phyloP scores from a whole-genome alignment of 1,284 basidiomycete species.

The Puccinia horiana region DNA sequence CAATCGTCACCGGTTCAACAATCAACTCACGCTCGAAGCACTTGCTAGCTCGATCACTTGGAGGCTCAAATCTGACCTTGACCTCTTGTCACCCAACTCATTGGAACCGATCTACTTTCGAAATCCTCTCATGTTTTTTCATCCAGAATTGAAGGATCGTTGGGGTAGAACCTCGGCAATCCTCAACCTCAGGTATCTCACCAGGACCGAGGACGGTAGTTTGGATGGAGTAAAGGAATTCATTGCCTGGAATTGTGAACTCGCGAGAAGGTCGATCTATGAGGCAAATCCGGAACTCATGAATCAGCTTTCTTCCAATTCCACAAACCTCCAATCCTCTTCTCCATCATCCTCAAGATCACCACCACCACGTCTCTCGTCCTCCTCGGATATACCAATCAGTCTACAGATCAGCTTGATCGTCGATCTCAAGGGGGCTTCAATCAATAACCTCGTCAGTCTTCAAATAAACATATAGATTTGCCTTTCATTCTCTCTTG shows the following conservation, averaged over 20 bases:
- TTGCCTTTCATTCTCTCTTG: neutral
- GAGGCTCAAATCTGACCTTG: constrained; percentile 55
- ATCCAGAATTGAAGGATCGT: constrained; percentile 54
- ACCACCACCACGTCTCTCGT: neutral
- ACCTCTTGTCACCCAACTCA: constrained; percentile 52
- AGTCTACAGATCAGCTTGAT: constrained; percentile 41
- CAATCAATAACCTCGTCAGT: constrained; percentile 48
- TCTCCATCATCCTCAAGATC: neutral
- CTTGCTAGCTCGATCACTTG: constrained; percentile 53
- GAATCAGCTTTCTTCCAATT: constrained; percentile 3
- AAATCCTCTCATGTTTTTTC: constrained; percentile 57
- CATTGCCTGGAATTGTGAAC: constrained; percentile 57
- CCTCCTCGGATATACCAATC: neutral
- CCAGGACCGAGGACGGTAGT: constrained; percentile 52
- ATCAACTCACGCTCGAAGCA: constrained; percentile 51
- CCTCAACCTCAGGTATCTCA: constrained; percentile 55
- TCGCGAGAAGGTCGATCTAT: constrained; percentile 53
- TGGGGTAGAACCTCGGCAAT: constrained; percentile 55
- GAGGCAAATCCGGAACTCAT: constrained; percentile 31
- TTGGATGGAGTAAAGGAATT: constrained; percentile 57
- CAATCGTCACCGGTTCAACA: constrained; percentile 52
- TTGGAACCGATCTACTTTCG: constrained; percentile 56
- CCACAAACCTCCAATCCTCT: neutral
- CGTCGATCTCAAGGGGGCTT: constrained; percentile 45
- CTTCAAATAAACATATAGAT: neutral